Base-by-base conservation (phyloP, 257 asterid genomes). In the Penstemon davidsonii region DNA sequence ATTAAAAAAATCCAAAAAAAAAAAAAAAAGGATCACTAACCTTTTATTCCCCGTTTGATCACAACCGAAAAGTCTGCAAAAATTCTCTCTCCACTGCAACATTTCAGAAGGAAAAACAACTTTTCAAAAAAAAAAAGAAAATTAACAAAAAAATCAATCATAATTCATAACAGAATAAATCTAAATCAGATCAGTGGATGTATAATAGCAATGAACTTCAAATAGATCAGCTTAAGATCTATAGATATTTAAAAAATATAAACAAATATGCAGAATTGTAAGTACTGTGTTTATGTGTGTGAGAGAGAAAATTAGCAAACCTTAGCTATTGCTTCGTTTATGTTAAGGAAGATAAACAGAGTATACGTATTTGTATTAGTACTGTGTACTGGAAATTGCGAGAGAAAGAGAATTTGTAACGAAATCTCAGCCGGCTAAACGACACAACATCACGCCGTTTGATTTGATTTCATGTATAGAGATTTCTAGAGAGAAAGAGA, bases 341-440 rank as follows among this genome's bases (percentile, higher is more conserved):
- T 25, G 33, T 25, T 25, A 25, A 25, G 33, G 33, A 25, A 25
- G 33, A 25, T 25, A 25, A 25, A 25, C 33, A 25, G 33, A 25
- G 33, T 1, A 25, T 25, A 25, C 33, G 49, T 37, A 65, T 68
- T 66, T 37, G 54, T 25, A 25, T 25, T 25, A 25, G 62, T 7
- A 18, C 9, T 13, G 33, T 18, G 33, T 25, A 25, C 33, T 25
- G 33, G 33, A 25, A 15, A 8, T 18, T 4, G 3, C 19, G 25
- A 33, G 53, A 0, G 33, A 50, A 57, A 62, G 44, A 5, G 44
- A 51, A 72, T 66, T 47, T 64, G 75, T 19, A 25, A 74, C 69
- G 74, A 70, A 70, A 76, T 71, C 82, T 71, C 71, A 71, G 82
- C 69, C 63, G 64, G 71, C 69, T 72, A 72, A 56, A 72, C 83